Percentiles rank a stretch among this genome's conserved stretches.
Conservation (phyloP, 768 basidiomycete species). For the Podaxis rugospora region DNA sequence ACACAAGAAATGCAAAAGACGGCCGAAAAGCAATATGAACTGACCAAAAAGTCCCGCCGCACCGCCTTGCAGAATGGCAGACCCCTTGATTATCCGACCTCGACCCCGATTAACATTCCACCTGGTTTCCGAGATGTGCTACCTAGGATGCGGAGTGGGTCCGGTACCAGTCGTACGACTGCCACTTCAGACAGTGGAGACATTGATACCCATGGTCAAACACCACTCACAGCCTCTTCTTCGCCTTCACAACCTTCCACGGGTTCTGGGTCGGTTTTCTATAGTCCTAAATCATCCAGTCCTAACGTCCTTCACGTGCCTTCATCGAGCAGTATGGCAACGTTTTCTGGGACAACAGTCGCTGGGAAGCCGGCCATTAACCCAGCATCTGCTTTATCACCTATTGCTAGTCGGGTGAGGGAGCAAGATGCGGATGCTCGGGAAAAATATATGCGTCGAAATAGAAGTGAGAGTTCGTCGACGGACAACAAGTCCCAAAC, state of each 20-base stretch:
- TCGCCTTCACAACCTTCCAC: conserved; percentile 55
- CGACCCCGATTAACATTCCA: conserved; percentile 35
- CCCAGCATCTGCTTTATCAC: conserved; percentile 56
- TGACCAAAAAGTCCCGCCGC: conserved; percentile 71
- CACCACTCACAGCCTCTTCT: conserved; percentile 56
- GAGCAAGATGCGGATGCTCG: conserved; percentile 85
- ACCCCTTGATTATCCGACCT: conserved; percentile 6
- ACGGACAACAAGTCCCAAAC: conserved; percentile 68
- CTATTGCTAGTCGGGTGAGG: conserved; percentile 75
- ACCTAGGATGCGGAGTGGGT: conserved; percentile 72
- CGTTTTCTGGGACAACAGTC: conserved; percentile 18
- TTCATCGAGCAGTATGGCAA: conserved; percentile 26
- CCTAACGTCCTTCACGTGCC: conserved; percentile 26
- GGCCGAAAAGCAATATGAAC: conserved; percentile 73
- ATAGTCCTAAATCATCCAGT: conserved; percentile 21
- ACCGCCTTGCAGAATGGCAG: conserved; percentile 5
- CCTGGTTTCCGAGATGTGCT: conserved; percentile 40
- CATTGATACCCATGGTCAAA: conserved; percentile 45
- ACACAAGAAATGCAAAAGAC: conserved; percentile 81
- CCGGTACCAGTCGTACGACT: conserved; percentile 76
- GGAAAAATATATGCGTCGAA: conserved; percentile 79
- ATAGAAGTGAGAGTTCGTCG: conserved; percentile 78
- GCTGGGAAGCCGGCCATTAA: conserved; percentile 12
- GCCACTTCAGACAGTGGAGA: conserved; percentile 74
- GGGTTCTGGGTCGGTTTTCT: conserved; percentile 41